Conservation (phyloP, 352 stramenopile species). For the Globisporangium abappressorium region DNA sequence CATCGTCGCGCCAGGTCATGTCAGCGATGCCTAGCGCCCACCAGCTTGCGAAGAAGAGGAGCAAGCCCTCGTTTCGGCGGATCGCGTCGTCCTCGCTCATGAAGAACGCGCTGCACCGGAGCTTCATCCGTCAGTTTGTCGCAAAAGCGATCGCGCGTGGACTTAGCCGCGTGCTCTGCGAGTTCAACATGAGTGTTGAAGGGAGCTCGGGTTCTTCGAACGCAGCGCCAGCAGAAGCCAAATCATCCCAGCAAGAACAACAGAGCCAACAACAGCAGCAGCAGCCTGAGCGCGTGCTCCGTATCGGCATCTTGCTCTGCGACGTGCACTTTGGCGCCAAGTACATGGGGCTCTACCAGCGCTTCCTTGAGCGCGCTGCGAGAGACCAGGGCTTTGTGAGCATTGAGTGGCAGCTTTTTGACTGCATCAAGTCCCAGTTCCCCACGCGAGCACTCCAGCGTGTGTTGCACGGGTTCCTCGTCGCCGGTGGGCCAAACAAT, state of each 20-base stretch:
- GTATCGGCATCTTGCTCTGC: conserved; percentile 35
- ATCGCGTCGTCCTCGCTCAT: conserved; percentile 12
- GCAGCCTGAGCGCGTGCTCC: conserved; percentile 17
- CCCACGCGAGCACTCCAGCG: conserved; percentile 28
- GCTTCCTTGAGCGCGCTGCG: conserved; percentile 30
- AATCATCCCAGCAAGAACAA: neutral
- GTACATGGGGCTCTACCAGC: conserved; percentile 38
- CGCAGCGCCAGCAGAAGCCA: neutral
- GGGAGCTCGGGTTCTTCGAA: neutral
- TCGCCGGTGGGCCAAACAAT: conserved; percentile 30
- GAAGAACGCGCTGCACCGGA: conserved; percentile 19
- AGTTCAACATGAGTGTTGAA: conserved; percentile 26
- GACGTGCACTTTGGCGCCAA: conserved; percentile 39
- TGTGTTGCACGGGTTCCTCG: conserved; percentile 28
- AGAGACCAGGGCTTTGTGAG: conserved; percentile 16
- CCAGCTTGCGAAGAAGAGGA: conserved; percentile 1
- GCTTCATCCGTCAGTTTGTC: conserved; percentile 33
- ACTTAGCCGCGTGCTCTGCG: conserved; percentile 35
- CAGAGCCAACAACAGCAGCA: conserved; percentile 1
- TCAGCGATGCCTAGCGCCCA: neutral
- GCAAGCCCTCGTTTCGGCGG: neutral
- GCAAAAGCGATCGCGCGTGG: conserved; percentile 25
- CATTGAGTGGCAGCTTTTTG: conserved; percentile 39
- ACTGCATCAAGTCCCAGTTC: conserved; percentile 37
- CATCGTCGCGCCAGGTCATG: neutral